phyloP scores from a whole-genome alignment of 2,329 filamentous ascomycete species.

The Aschersonia sp. region DNA sequence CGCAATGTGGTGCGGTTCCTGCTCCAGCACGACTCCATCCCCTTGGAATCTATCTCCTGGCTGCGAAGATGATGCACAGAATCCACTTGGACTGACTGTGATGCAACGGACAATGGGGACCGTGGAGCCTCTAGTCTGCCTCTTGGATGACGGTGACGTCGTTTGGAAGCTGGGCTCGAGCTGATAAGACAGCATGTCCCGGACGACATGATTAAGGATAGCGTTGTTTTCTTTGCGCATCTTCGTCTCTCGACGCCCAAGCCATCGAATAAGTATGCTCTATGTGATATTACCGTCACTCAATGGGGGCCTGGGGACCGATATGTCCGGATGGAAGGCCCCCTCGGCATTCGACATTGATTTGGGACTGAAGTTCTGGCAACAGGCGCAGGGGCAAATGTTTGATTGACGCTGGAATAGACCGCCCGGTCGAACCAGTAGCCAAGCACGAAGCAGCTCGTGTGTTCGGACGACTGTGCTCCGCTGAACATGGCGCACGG shows the following conservation, averaged over 20 bases:
- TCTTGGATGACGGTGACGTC: neutral
- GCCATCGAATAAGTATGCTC: too few species aligned
- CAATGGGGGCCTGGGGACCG: too few species aligned
- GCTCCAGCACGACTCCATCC: neutral
- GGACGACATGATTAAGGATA: too few species aligned
- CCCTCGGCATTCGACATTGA: too few species aligned
- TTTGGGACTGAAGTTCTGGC: neutral
- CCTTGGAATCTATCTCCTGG: neutral
- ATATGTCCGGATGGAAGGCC: too few species aligned
- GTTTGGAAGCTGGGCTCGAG: neutral
- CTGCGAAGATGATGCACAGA: neutral
- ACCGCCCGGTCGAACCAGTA: too few species aligned
- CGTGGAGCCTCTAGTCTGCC: neutral
- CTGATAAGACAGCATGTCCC: neutral
- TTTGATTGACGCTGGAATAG: neutral
- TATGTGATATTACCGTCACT: too few species aligned
- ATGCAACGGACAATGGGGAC: neutral
- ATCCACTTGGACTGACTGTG: neutral
- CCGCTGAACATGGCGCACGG: neutral
- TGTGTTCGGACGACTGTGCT: conserved; percentile 1
- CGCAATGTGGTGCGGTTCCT: conserved; percentile 2
- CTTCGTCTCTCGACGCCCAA: too few species aligned
- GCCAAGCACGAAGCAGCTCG: neutral
- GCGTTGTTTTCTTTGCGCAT: too few species aligned
- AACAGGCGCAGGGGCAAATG: neutral